Evolutionary conservation across 768 basidiomycete genomes (phyloP).

Genomic region (Boletales sp.): DNA sequence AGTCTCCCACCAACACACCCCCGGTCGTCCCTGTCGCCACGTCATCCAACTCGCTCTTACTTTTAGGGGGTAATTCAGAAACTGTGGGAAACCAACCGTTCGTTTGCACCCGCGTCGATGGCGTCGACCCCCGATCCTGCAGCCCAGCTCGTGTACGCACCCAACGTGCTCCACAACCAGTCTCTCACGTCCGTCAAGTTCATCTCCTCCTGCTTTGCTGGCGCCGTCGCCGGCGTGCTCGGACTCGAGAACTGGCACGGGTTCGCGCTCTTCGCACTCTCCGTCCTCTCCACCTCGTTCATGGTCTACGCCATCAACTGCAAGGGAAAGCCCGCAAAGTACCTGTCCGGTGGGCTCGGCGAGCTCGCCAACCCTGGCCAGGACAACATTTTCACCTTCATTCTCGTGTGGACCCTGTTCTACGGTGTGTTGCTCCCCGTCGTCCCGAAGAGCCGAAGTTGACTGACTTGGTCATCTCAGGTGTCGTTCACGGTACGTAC

Average conservation of each 20-base stretch:
- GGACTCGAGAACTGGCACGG: slow-evolving; percentile 84
- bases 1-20: too few relatives aligned
- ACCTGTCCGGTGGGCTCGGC: slow-evolving; percentile 56
- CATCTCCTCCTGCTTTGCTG: slow-evolving; percentile 78
- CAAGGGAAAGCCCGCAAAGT: slow-evolving; percentile 58
- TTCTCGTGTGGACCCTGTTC: slow-evolving; percentile 91
- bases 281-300: slow-evolving; percentile 64
- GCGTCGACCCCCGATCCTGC: slow-evolving; percentile 46
- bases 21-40: too few relatives aligned
- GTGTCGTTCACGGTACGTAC: slow-evolving; percentile 47
- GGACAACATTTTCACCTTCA: slow-evolving; percentile 87
- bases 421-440: slow-evolving; percentile 57
- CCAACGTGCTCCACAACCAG: slow-evolving; percentile 65
- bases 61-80: background rate
- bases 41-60: too few relatives aligned
- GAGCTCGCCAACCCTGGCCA: slow-evolving; percentile 82
- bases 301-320: slow-evolving; percentile 71
- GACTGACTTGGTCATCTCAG: slow-evolving; percentile 23
- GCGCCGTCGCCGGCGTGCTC: slow-evolving; percentile 84
- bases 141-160: slow-evolving; percentile 60
- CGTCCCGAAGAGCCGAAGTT: too few relatives aligned
- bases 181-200: slow-evolving; percentile 70
- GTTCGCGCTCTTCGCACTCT: slow-evolving; percentile 70
- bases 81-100: slow-evolving; percentile 12
- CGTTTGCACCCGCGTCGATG: slow-evolving; percentile 30